These are phyloP conservation scores for Debaryomyces sp. DNA, from an alignment of 1,139 yeast species.

Conservation along the genomic window DNA sequence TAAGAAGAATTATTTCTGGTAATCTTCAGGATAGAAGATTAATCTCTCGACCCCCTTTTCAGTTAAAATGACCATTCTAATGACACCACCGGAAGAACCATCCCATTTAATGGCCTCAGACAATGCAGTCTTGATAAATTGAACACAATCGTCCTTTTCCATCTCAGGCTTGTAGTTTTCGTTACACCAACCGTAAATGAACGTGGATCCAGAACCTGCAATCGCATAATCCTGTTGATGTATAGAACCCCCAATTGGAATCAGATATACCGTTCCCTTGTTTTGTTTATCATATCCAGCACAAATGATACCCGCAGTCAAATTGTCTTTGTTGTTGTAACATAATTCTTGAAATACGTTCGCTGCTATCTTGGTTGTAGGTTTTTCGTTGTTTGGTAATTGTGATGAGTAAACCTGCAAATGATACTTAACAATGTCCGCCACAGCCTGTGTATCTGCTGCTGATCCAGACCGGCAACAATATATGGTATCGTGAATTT, in stretches of 20 bases:
- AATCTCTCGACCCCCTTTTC: conserved; percentile 84
- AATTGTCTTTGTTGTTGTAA: conserved; percentile 81
- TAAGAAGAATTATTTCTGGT: conserved; percentile 27
- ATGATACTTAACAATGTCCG: conserved; percentile 91
- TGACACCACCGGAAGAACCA: conserved; percentile 98
- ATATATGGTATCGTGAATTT: conserved; percentile 93
- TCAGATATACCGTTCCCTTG: conserved; percentile 84
- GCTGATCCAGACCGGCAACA: conserved; percentile 97
- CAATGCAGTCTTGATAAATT: conserved; percentile 77
- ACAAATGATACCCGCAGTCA: conserved; percentile 93
- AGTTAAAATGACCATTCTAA: conserved; percentile 90
- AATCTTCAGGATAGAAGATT: conserved; percentile 88
- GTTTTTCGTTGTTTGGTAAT: conserved; percentile 56
- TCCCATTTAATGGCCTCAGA: conserved; percentile 98
- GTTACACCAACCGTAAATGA: conserved; percentile 95
- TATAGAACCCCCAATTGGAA: conserved; percentile 93
- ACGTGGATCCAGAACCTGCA: conserved; percentile 97
- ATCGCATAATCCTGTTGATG: conserved; percentile 94
- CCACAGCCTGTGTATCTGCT: conserved; percentile 97
- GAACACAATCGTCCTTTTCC: conserved; percentile 82
- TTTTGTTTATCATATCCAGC: conserved; percentile 89
- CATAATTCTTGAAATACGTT: conserved; percentile 87
- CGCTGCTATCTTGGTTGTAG: conserved; percentile 87
- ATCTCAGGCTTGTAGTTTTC: conserved; percentile 77
- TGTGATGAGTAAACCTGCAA: conserved; percentile 67